Evolutionary conservation across 352 stramenopile species (phyloP).

Genomic region (Phytopythium sindhum): DNA sequence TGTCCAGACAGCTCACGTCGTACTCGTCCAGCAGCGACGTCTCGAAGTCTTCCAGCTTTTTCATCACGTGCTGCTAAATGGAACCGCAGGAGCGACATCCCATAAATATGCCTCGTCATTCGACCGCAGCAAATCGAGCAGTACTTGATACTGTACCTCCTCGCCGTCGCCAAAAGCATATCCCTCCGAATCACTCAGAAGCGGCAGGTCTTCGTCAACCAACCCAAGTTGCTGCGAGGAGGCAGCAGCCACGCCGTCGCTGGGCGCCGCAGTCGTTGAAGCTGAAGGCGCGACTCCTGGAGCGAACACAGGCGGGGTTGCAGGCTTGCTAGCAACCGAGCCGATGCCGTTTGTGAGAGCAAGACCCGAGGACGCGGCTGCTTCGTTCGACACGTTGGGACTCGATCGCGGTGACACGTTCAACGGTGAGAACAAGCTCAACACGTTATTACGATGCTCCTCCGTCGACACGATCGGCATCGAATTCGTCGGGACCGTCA

Average conservation of each 20-base stretch:
- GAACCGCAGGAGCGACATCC: slow-evolving; percentile 14
- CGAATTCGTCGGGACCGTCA: slow-evolving; percentile 27
- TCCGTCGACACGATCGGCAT: slow-evolving; percentile 12
- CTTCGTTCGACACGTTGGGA: background rate
- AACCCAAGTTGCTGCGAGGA: slow-evolving; percentile 46
- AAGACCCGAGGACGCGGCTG: slow-evolving; percentile 6
- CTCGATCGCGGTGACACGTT: slow-evolving; percentile 15
- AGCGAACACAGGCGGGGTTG: background rate
- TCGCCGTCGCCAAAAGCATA: slow-evolving; percentile 75
- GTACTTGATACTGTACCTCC: slow-evolving; percentile 51
- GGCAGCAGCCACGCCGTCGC: slow-evolving; percentile 9
- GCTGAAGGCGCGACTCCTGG: background rate
- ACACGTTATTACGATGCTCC: slow-evolving; percentile 45
- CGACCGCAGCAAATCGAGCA: slow-evolving; percentile 16
- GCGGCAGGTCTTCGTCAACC: slow-evolving; percentile 69
- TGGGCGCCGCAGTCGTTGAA: slow-evolving; percentile 6
- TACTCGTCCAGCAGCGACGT: slow-evolving; percentile 85
- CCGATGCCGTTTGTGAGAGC: slow-evolving; percentile 27
- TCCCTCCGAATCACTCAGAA: slow-evolving; percentile 64
- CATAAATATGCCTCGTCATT: slow-evolving; percentile 23
- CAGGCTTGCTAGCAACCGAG: background rate
- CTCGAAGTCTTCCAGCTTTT: slow-evolving; percentile 87
- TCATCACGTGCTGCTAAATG: slow-evolving; percentile 80
- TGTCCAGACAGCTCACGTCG: slow-evolving; percentile 80
- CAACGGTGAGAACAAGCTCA: slow-evolving; percentile 75